phyloP scores from a whole-genome alignment of 2,329 filamentous ascomycete genomes.

The Helotiales sp. region DNA sequence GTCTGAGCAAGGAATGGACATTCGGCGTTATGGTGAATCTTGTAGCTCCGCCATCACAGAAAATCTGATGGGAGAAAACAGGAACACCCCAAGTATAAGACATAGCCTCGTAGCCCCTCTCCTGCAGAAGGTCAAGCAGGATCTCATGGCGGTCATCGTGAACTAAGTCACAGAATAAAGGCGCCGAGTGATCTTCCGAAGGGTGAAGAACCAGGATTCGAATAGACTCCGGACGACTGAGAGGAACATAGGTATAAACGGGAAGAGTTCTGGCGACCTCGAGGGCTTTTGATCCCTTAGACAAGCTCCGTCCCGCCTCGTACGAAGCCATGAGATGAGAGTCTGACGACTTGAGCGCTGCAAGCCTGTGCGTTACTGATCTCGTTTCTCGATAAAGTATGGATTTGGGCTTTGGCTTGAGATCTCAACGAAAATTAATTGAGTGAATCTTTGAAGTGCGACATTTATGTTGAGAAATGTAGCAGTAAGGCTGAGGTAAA shows the following conservation, averaged over 20 bases:
- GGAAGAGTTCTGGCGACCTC: background rate
- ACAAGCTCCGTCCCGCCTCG: too few species aligned
- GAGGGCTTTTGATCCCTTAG: background rate
- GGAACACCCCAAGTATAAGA: constrained; percentile 3
- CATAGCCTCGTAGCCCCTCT: background rate
- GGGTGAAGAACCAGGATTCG: background rate
- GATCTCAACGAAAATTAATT: too few species aligned
- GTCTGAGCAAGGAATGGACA: background rate
- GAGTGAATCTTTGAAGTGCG: too few species aligned
- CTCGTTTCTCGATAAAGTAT: too few species aligned
- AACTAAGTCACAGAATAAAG: background rate
- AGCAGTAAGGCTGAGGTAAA: too few species aligned
- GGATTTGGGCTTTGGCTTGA: too few species aligned
- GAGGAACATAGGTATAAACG: background rate
- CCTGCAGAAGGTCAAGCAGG: background rate
- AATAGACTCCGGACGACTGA: background rate
- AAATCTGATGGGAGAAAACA: background rate
- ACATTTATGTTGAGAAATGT: too few species aligned
- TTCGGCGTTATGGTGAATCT: background rate
- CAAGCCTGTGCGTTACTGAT: too few species aligned
- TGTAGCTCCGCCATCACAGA: background rate
- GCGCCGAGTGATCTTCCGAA: background rate
- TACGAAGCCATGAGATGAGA: too few species aligned
- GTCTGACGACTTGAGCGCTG: too few species aligned
- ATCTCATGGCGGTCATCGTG: background rate